Conservation (phyloP, 306 rosid species). For the Rosa lucieae region DNA sequence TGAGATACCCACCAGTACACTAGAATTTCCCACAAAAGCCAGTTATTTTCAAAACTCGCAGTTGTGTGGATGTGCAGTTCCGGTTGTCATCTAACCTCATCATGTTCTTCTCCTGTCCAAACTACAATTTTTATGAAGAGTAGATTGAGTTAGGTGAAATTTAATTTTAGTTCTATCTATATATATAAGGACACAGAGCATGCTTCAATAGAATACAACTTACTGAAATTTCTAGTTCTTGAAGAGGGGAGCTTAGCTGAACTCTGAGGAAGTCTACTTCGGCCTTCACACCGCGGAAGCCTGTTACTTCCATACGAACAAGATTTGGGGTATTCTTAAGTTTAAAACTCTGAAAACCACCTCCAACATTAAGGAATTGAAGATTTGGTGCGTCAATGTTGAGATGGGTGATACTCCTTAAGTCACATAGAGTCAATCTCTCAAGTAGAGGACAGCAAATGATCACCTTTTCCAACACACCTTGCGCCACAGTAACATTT, state of each 20-base stretch:
- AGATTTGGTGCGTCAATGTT: not conserved
- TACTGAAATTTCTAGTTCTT: constrained; percentile 53
- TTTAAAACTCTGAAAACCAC: not conserved
- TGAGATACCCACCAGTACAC: no score
- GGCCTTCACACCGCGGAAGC: constrained; percentile 36
- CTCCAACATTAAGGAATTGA: not conserved
- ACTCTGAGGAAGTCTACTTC: constrained; percentile 49
- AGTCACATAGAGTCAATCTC: not conserved
- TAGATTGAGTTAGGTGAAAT: no score
- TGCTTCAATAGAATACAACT: constrained; percentile 17
- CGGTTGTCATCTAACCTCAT: constrained; percentile 30
- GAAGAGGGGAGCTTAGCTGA: constrained; percentile 57
- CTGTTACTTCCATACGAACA: constrained; percentile 38
- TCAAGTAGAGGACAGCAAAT: not conserved
- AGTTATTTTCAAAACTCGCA: constrained; percentile 43
- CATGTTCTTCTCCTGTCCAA: not conserved
- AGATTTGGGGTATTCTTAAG: not conserved
- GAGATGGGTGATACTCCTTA: not conserved
- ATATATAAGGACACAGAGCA: not conserved
- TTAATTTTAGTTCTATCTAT: not conserved
- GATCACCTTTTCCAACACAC: not conserved
- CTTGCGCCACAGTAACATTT: not conserved
- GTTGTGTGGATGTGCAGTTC: constrained; percentile 23
- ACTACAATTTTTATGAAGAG: not conserved
- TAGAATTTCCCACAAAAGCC: constrained; percentile 45